Conservation (phyloP, 2,329 filamentous ascomycete genomes). For the Colletotrichum kahawae region DNA sequence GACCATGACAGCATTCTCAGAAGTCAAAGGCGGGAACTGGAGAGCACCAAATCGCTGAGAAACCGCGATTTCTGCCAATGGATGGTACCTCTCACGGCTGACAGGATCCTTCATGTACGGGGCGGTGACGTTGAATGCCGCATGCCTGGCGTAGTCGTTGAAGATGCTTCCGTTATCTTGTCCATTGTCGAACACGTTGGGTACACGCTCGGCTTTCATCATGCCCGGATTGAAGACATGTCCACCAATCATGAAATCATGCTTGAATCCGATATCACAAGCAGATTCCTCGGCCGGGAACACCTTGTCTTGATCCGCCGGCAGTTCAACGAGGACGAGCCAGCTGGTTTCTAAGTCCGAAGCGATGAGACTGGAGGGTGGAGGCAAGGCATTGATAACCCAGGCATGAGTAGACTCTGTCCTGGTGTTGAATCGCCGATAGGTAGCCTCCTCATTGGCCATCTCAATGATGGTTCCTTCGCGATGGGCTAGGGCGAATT, state of each 20-base stretch:
- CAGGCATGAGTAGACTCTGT: not conserved
- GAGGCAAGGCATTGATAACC: not conserved
- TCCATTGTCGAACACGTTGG: not conserved
- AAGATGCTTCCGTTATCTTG: not conserved
- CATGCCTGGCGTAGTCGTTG: not conserved
- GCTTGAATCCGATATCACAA: not conserved
- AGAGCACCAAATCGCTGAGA: not conserved
- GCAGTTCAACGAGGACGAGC: not conserved
- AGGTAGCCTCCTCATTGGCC: not conserved
- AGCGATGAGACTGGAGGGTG: not conserved
- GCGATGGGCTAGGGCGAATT: constrained; percentile 10
- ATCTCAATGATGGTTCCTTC: constrained; percentile 11
- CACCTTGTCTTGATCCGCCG: not conserved
- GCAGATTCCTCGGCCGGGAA: constrained; percentile 6
- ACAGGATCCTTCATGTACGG: constrained; percentile 1
- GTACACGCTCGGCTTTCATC: not conserved
- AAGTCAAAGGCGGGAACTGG: not conserved
- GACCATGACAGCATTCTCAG: not conserved
- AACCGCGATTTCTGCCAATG: not conserved
- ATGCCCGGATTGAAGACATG: not conserved
- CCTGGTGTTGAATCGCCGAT: not conserved
- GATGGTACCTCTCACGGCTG: not conserved
- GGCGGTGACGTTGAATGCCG: constrained; percentile 7
- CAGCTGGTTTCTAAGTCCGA: constrained; percentile 14
- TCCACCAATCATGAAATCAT: not conserved